Conservation (phyloP, 176 grass and related monocot genomes). For the Carex cristatella region DNA sequence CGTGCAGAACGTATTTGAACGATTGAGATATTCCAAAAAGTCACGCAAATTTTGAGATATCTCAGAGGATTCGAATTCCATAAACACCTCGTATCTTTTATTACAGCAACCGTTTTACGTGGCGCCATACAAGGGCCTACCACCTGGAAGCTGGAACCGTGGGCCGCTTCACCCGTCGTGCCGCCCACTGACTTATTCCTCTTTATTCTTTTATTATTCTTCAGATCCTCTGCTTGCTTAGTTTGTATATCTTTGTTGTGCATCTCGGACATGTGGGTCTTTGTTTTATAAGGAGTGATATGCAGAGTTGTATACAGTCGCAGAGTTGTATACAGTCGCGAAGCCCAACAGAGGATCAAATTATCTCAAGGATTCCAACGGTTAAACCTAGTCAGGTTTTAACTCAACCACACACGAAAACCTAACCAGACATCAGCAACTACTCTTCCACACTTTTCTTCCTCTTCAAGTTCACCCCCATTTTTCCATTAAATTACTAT, state of each 20-base stretch:
- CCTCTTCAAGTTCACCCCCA: not conserved
- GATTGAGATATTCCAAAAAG: no score
- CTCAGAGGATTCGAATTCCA: no score
- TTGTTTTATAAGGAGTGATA: no score
- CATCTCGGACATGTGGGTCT: not conserved
- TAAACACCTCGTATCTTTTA: no score
- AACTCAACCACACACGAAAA: conserved; percentile 12
- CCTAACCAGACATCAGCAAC: not conserved
- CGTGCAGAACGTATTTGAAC: no score
- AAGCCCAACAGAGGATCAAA: not conserved
- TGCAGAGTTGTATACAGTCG: not conserved
- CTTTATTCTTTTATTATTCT: not conserved
- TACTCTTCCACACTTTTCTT: not conserved
- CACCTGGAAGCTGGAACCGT: not conserved
- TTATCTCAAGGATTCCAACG: not conserved
- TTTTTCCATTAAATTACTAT: not conserved
- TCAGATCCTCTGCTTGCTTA: not conserved
- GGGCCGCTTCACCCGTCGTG: conserved; percentile 1
- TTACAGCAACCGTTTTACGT: not conserved
- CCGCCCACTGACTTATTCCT: conserved; percentile 18
- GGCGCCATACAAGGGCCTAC: not conserved
- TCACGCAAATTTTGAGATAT: no score
- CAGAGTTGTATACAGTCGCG: not conserved
- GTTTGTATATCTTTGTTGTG: not conserved
- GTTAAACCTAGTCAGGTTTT: conserved; percentile 8